Conservation (phyloP, 2,329 filamentous ascomycete genomes). For the Pseudopyrenochaeta lycopersici region DNA sequence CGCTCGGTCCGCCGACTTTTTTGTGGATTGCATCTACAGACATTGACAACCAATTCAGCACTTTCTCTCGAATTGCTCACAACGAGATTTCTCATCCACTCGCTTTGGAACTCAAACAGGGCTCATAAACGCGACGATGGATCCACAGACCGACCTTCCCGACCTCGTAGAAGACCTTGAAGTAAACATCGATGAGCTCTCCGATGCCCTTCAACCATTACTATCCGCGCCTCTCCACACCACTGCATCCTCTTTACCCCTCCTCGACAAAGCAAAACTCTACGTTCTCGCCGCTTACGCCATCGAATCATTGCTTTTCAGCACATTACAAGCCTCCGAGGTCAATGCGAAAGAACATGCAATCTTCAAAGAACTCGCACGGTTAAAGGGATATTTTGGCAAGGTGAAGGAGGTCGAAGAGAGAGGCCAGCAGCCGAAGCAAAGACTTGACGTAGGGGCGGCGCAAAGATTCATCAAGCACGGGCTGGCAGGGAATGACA, state of each 20-base stretch:
- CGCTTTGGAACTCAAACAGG: neutral
- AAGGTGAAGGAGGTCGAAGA: conserved; percentile 84
- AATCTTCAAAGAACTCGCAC: conserved; percentile 83
- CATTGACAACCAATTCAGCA: neutral
- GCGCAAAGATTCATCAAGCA: conserved; percentile 84
- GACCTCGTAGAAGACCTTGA: conserved; percentile 78
- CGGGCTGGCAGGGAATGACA: conserved; percentile 68
- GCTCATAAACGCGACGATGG: conserved; percentile 53
- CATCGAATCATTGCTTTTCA: conserved; percentile 89
- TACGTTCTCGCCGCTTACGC: conserved; percentile 89
- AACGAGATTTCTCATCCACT: neutral
- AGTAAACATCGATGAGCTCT: conserved; percentile 79
- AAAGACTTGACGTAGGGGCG: conserved; percentile 76
- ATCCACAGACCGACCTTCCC: conserved; percentile 64
- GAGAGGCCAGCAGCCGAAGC: conserved; percentile 53
- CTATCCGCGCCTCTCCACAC: conserved; percentile 71
- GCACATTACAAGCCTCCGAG: conserved; percentile 80
- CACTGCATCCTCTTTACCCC: conserved; percentile 78
- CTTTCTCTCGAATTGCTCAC: neutral
- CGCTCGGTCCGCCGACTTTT: conserved; percentile 37
- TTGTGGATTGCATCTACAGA: conserved; percentile 8
- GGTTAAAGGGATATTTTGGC: conserved; percentile 89
- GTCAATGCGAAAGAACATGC: conserved; percentile 82
- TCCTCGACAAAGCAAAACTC: conserved; percentile 95
- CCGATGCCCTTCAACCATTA: conserved; percentile 78